Conservation (phyloP, 768 basidiomycete genomes). For the Tulasnella sp. region DNA sequence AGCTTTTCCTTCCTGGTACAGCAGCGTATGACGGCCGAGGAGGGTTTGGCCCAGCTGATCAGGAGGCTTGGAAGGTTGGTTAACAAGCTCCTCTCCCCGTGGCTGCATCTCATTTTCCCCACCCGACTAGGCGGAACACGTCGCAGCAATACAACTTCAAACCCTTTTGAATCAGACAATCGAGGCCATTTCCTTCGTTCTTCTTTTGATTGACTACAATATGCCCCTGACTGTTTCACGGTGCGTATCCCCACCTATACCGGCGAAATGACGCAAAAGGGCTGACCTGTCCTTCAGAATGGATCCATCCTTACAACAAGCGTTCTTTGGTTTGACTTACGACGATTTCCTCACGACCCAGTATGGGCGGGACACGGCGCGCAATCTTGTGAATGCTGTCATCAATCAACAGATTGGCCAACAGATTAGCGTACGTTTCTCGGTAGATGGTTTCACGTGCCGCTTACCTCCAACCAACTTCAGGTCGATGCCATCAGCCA, state of each 20-base stretch:
- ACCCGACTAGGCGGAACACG: slow-evolving; percentile 66
- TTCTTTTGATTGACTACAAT: slow-evolving; percentile 87
- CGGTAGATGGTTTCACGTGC: background rate
- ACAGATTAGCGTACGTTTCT: slow-evolving; percentile 75
- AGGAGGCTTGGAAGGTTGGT: slow-evolving; percentile 83
- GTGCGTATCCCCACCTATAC: slow-evolving; percentile 45
- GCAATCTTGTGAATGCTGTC: slow-evolving; percentile 87
- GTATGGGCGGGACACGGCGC: slow-evolving; percentile 81
- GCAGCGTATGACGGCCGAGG: slow-evolving; percentile 39
- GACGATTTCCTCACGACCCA: slow-evolving; percentile 82
- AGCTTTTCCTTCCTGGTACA: slow-evolving; percentile 71
- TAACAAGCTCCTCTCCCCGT: background rate
- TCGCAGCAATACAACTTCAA: slow-evolving; percentile 72
- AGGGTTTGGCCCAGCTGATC: slow-evolving; percentile 44
- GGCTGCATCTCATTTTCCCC: background rate
- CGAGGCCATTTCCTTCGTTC: slow-evolving; percentile 90
- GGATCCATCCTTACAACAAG: slow-evolving; percentile 64
- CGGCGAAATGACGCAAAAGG: background rate
- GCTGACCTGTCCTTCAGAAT: slow-evolving; percentile 49
- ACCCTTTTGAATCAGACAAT: slow-evolving; percentile 77
- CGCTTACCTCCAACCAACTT: background rate
- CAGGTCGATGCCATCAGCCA: slow-evolving; percentile 97
- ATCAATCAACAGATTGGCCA: slow-evolving; percentile 98
- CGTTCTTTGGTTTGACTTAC: slow-evolving; percentile 69
- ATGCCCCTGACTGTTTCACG: slow-evolving; percentile 78